A percentile compares a stretch with the other conserved stretches of the same genome.
These are phyloP conservation scores for Sechiopsis laciniata DNA, from an alignment of 306 rosid genomes.

Conservation along the genomic window DNA sequence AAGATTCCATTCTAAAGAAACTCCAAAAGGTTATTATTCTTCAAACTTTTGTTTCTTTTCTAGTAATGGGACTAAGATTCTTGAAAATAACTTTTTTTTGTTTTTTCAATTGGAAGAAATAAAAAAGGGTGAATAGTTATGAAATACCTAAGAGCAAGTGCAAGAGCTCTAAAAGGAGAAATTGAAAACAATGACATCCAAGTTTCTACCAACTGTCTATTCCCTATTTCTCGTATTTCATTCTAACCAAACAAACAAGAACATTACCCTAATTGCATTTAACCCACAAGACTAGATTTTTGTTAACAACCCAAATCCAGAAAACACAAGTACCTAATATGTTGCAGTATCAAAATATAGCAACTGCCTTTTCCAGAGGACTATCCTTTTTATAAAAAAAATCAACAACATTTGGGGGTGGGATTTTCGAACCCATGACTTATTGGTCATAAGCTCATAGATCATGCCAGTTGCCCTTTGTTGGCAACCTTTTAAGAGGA, in stretches of 20 bases:
- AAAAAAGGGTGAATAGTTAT: not conserved
- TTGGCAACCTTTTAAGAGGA: too few relatives aligned
- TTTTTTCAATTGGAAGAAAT: not conserved
- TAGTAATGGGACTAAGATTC: not conserved
- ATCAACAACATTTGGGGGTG: too few relatives aligned
- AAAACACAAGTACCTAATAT: too few relatives aligned
- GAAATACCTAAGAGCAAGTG: not conserved
- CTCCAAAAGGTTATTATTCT: constrained; percentile 55
- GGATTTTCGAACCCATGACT: too few relatives aligned
- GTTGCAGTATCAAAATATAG: too few relatives aligned
- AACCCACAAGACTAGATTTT: not conserved
- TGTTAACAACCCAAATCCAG: too few relatives aligned
- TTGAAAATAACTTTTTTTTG: not conserved
- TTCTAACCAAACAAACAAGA: not conserved
- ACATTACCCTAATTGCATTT: not conserved
- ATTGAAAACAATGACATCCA: not conserved
- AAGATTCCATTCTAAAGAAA: constrained; percentile 71
- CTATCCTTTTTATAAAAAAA: too few relatives aligned
- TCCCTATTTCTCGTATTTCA: not conserved
- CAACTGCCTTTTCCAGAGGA: too few relatives aligned
- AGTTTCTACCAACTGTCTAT: not conserved
- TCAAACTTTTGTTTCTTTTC: not conserved
- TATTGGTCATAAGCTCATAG: too few relatives aligned
- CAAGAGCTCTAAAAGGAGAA: not conserved
- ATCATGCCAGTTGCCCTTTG: too few relatives aligned